Conservation (phyloP, 345 rosid genomes). For the Barbarea vulgaris region DNA sequence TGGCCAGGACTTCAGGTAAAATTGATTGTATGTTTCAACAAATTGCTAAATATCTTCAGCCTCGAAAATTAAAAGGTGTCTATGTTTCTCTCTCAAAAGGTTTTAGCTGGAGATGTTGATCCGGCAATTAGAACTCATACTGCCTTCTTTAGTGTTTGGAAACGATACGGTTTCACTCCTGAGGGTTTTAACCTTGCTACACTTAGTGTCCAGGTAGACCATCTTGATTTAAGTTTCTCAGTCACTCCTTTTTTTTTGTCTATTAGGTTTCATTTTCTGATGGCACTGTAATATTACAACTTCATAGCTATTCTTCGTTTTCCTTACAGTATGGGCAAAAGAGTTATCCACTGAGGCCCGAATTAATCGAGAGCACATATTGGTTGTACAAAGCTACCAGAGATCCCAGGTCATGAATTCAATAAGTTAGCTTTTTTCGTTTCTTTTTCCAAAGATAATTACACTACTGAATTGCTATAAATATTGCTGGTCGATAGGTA, state of each 20-base stretch:
- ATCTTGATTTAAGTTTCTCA: background rate
- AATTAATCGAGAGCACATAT: conserved; percentile 94
- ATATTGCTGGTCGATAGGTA: conserved; percentile 49
- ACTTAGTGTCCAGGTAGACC: conserved; percentile 46
- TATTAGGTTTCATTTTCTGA: background rate
- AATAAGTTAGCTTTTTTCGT: background rate
- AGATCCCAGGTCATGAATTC: conserved; percentile 67
- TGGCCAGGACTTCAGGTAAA: conserved; percentile 99
- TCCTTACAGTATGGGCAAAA: conserved; percentile 84
- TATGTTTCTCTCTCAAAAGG: conserved; percentile 53
- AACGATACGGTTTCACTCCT: conserved; percentile 90
- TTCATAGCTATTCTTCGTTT: conserved; percentile 17
- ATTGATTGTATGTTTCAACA: background rate
- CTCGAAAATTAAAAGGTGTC: background rate
- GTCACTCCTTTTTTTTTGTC: background rate
- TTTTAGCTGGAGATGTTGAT: conserved; percentile 92
- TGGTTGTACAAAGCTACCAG: conserved; percentile 98
- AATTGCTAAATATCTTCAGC: background rate
- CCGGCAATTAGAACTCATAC: conserved; percentile 97
- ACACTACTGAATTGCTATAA: conserved; percentile 4
- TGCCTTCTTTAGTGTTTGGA: conserved; percentile 97
- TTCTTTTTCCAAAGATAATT: background rate
- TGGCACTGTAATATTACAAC: conserved; percentile 11
- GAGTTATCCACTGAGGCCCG: conserved; percentile 97
- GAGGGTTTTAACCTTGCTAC: conserved; percentile 98